These are phyloP conservation scores for Acanthamoeba rhysodes DNA, from an alignment of 208 protist species.

Conservation along the genomic window DNA sequence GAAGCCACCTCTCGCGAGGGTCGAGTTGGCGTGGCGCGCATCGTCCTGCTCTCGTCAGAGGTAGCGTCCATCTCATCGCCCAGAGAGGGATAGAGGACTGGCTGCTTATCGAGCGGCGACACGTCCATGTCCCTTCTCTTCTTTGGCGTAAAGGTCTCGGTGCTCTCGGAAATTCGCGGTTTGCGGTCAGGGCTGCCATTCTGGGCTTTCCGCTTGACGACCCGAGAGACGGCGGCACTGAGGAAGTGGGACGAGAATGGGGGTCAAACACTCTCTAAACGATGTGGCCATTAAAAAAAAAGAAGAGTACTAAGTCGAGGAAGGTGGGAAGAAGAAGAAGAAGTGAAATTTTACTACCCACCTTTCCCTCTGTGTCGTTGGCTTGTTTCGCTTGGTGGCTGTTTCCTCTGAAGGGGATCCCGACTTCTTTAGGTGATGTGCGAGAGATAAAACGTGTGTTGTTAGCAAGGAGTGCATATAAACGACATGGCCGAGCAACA, in stretches of 20 bases:
- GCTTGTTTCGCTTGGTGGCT: conserved; percentile 28
- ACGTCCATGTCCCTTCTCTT: conserved; percentile 11
- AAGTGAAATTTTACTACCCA: neutral
- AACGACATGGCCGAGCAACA: neutral
- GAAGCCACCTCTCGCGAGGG: neutral
- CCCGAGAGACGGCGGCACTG: neutral
- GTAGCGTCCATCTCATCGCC: neutral
- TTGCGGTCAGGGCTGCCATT: conserved; percentile 1
- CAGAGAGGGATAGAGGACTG: neutral
- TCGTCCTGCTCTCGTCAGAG: neutral
- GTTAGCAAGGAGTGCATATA: neutral
- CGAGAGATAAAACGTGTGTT: neutral
- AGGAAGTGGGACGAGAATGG: neutral
- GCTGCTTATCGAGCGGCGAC: neutral
- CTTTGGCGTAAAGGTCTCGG: neutral
- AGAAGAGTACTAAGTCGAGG: neutral
- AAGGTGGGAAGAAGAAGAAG: neutral
- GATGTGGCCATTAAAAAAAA: neutral
- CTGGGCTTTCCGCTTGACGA: conserved; percentile 56
- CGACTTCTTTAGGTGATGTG: neutral
- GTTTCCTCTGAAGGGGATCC: conserved; percentile 9
- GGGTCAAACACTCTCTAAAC: neutral
- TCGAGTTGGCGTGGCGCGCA: neutral
- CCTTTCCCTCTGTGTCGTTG: neutral
- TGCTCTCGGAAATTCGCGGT: neutral